Evolutionary conservation across 2,329 filamentous ascomycete species (phyloP), one percentile per base, ranked within the genome.

Genomic region (Aciculosporium take): DNA sequence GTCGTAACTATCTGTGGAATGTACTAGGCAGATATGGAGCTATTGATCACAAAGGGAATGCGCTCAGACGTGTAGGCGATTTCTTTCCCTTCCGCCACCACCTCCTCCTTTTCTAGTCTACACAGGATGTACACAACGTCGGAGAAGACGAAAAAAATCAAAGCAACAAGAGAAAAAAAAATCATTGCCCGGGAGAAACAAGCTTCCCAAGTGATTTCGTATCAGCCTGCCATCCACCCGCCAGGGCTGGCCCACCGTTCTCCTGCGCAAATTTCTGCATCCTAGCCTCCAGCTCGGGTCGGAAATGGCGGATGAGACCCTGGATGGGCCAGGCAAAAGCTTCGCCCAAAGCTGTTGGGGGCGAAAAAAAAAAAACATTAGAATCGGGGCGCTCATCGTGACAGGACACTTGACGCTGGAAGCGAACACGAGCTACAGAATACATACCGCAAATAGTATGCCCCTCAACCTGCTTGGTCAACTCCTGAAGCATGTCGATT

Each of bases 321-420:
- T 98, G 91, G 51, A 98, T 82, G 49, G 91, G 91, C 91, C 91
- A 98, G 49, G 91, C 88, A 54, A 98, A 98, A 48, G 91, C 91
- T 71, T 98, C 91, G 45, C 91, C 91, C 49, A 98, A 71, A 65
- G 89, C 80, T 84, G 13, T 27, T 13, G 15, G n/a, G n/a, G n/a
- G n/a, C n/a, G n/a, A n/a, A 47, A 47, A 21, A 40, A 25, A 37
- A 17, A 28, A 37, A 28, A 27, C 7, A 15, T 41, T 32, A 43
- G 31, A 8, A n/a, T 25, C 37, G 7, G 13, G 13, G 3, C 20
- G 4, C n/a, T n/a, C n/a, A n/a, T n/a, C n/a, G n/a, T n/a, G n/a
- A n/a, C n/a, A n/a, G n/a, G n/a, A n/a, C n/a, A n/a, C n/a, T n/a
- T n/a, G n/a, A n/a, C n/a, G n/a, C n/a, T n/a, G n/a, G n/a, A n/a